These are phyloP conservation scores for Wickerhamomyces bisporus DNA, from an alignment of 805 yeast genomes.

Conservation along the genomic window DNA sequence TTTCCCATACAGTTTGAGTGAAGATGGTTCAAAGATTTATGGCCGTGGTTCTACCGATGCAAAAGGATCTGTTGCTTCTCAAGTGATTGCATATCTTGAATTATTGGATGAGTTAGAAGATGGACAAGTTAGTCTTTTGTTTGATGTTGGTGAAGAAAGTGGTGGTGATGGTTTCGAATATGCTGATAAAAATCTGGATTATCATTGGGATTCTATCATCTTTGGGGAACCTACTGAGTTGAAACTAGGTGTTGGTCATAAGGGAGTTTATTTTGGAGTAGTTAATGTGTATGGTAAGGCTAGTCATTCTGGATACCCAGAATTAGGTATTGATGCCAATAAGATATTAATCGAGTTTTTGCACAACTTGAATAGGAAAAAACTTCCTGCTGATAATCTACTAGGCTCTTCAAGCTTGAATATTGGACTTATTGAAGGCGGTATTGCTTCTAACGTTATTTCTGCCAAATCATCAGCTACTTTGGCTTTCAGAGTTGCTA, in stretches of 20 bases:
- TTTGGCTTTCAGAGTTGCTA: conserved; percentile 46
- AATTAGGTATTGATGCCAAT: conserved; percentile 56
- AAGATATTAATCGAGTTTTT: conserved; percentile 46
- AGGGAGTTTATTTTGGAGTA: conserved; percentile 42
- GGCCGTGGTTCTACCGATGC: conserved; percentile 69
- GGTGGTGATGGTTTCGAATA: conserved; percentile 53
- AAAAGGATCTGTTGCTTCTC: conserved; percentile 61
- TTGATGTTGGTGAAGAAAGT: conserved; percentile 61
- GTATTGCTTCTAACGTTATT: conserved; percentile 61
- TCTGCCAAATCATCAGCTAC: conserved; percentile 49
- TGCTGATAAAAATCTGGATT: conserved; percentile 35
- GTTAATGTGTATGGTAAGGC: conserved; percentile 46
- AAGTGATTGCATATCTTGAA: conserved; percentile 46
- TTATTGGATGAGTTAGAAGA: conserved; percentile 36
- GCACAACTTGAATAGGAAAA: conserved; percentile 33
- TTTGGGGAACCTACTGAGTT: conserved; percentile 71
- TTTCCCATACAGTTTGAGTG: conserved; percentile 37
- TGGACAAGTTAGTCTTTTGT: conserved; percentile 52
- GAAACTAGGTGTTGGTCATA: conserved; percentile 63
- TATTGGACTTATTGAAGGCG: conserved; percentile 51
- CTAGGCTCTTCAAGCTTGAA: conserved; percentile 58
- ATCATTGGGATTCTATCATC: conserved; percentile 50
- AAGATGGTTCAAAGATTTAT: conserved; percentile 41
- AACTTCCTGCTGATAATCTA: conserved; percentile 43
- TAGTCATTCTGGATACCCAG: conserved; percentile 64